phyloP scores from a whole-genome alignment of 306 rosid genomes.

The peach (Prunus persica) region Prunus_persica_NCBIv2 NC_034016.1:18515001-18515500 shows the following conservation, averaged over 20 bases:
- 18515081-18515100: constrained; percentile 98
- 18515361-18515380: constrained; percentile 80
- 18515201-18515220: constrained; percentile 53
- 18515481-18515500: not conserved
- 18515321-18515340: constrained; percentile 90
- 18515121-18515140: constrained; percentile 97
- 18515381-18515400: constrained; percentile 81
- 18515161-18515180: constrained; percentile 95
- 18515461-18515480: not conserved
- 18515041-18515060: constrained; percentile 87
- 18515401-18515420: not conserved
- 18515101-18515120: constrained; percentile 92
- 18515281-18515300: constrained; percentile 92
- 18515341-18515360: constrained; percentile 78
- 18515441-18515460: not conserved
- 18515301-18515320: constrained; percentile 85
- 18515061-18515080: constrained; percentile 86
- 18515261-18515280: constrained; percentile 9
- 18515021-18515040: constrained; percentile 85
- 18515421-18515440: not conserved
- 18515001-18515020: constrained; percentile 72
- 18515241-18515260: constrained; percentile 1
- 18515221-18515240: constrained; percentile 32
- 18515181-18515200: constrained; percentile 83
- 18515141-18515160: constrained; percentile 95